Evolutionary conservation across 2,329 filamentous ascomycete genomes (phyloP), one percentile per base, ranked within the genome.

Genomic region (Claviceps paspali): DNA sequence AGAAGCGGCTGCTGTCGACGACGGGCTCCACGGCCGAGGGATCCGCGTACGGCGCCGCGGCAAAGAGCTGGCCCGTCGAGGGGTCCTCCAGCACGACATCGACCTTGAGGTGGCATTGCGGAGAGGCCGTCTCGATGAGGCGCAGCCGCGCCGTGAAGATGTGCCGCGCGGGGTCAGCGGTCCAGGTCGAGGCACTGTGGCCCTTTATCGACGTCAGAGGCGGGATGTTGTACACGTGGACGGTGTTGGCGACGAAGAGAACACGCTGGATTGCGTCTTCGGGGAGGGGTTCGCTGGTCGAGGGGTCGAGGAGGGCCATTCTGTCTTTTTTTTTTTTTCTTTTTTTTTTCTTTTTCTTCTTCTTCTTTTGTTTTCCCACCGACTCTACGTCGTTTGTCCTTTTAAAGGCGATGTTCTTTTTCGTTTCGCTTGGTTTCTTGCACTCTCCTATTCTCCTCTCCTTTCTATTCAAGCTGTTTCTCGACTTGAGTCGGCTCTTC

Each of bases 161-260:
- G 54, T 84, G 77, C 27, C 78, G 74, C 45, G 71, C 68, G 42
- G 75, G 71, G 42, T 79, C 70, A 33, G 67, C 65, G 21, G 84
- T 92, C 85, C 85, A 94, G 44, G 70, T 63, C 10, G 77, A 68
- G 41, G 86, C 85, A 26, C 70, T 71, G 66, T 93, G 82, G 56
- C 85, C 85, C 55, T 81, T 80, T 49, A 76, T 84, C 14, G 79
- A 80, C 31, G 78, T 69, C 40, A 86, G 66, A 18, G 85, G 84
- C 14, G 85, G 85, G 55, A 92, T 86, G 52, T 80, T 76, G 68
- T 93, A 94, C 65, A 93, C 72, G 64, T 92, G 83, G 45, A 91
- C 79, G 45, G 70, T 65, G 50, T 69, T 64, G 44, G 78, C 73
- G 55, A 86, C 64, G 70, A 84, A 87, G 56, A 92, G 79, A 54